Evolutionary conservation across 192 early-diverging fungal genomes (phyloP).

Genomic region (Neocallimastix lanati): DNA sequence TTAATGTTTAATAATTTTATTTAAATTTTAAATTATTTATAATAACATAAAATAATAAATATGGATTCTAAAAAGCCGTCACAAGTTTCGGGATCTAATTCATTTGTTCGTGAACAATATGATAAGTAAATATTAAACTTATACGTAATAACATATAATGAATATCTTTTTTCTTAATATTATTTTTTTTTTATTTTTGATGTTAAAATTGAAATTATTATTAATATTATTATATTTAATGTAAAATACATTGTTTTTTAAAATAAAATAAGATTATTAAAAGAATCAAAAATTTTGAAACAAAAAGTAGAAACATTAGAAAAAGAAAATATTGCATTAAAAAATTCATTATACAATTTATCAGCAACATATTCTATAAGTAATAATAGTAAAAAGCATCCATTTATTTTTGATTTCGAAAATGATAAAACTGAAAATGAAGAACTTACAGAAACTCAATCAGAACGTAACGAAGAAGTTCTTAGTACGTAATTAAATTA

Average conservation of each 20-base stretch:
- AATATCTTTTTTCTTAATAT: too few relatives aligned
- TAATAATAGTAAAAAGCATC: conserved; percentile 8
- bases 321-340: conserved; percentile 60
- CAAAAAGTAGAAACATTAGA: conserved; percentile 48
- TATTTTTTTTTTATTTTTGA: too few relatives aligned
- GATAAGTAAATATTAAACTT: neutral
- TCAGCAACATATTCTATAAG: conserved; percentile 46
- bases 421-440: conserved; percentile 2
- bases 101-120: neutral
- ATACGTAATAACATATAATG: neutral
- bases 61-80: neutral
- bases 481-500: neutral
- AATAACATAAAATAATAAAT: neutral
- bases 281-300: conserved; percentile 52
- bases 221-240: too few relatives aligned
- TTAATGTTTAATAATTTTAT: too few relatives aligned
- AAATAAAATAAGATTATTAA: conserved; percentile 8
- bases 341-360: conserved; percentile 68
- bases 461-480: neutral
- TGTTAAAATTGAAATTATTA: too few relatives aligned
- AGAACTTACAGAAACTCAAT: neutral
- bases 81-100: neutral
- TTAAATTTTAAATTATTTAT: too few relatives aligned
- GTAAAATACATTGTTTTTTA: too few relatives aligned
- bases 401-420: conserved; percentile 22